Conservation (phyloP, 78 protist genomes). For the Neovahlkampfia damariscottae region DNA sequence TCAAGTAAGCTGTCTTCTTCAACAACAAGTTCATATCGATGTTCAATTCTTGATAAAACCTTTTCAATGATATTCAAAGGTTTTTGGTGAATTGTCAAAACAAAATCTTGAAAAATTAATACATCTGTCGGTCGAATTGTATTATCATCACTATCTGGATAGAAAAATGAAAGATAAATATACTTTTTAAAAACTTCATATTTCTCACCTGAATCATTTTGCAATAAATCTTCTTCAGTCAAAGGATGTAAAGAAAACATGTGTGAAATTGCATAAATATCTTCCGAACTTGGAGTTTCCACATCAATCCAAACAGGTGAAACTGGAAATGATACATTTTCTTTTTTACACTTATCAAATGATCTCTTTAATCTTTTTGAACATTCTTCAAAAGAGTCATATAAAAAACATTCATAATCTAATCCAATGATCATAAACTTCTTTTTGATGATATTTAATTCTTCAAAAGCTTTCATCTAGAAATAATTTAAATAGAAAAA, state of each 20-base stretch:
- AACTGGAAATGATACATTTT: too few species aligned
- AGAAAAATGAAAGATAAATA: not conserved
- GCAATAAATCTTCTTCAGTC: not conserved
- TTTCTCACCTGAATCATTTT: constrained; percentile 1
- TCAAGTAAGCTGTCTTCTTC: not conserved
- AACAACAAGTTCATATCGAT: not conserved
- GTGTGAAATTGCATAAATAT: not conserved
- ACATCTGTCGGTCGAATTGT: not conserved
- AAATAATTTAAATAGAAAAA: too few species aligned
- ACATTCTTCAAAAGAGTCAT: too few species aligned
- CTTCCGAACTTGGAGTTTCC: not conserved
- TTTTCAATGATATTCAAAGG: not conserved
- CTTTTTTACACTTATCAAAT: too few species aligned
- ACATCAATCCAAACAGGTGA: constrained; percentile 18
- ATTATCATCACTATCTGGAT: not conserved
- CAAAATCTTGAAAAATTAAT: not conserved
- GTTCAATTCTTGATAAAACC: not conserved
- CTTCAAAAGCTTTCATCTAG: too few species aligned
- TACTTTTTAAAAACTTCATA: not conserved
- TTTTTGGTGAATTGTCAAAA: constrained; percentile 1
- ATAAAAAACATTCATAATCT: too few species aligned
- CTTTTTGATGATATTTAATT: too few species aligned
- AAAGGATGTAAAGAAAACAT: constrained; percentile 9
- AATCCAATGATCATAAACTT: too few species aligned
- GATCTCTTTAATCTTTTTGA: too few species aligned